Conservation (phyloP, 257 asterid species). For the Orobanche coerulescens region DNA sequence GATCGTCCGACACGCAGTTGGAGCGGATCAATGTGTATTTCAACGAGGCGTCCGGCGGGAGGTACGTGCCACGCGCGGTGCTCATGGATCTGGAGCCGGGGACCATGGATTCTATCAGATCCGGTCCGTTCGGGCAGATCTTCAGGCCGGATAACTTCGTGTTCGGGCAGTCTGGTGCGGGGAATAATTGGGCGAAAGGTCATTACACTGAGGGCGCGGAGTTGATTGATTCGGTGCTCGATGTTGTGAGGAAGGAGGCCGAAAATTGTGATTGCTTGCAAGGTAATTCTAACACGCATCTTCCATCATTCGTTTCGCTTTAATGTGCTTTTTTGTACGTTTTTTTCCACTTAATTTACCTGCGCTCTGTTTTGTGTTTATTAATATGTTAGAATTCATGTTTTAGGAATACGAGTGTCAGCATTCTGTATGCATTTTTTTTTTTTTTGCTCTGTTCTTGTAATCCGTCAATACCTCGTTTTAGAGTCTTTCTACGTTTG, state of each 20-base stretch:
- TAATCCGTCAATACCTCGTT: background rate
- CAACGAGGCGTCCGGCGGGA: slow-evolving; percentile 85
- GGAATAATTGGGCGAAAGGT: slow-evolving; percentile 89
- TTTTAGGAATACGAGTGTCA: background rate
- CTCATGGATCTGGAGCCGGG: slow-evolving; percentile 97
- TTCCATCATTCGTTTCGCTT: background rate
- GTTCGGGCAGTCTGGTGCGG: slow-evolving; percentile 88
- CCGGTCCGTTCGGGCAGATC: slow-evolving; percentile 80
- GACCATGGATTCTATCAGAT: slow-evolving; percentile 87
- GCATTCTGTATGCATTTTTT: background rate
- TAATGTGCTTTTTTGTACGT: background rate
- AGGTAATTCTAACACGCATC: slow-evolving; percentile 33
- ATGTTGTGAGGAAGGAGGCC: slow-evolving; percentile 82
- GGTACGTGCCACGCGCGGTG: slow-evolving; percentile 85
- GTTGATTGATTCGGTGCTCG: slow-evolving; percentile 79
- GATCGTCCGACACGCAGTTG: slow-evolving; percentile 45
- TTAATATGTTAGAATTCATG: background rate
- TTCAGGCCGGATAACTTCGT: slow-evolving; percentile 84
- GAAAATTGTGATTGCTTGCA: slow-evolving; percentile 92
- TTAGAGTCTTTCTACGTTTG: background rate
- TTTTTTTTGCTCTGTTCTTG: background rate
- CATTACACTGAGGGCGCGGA: slow-evolving; percentile 93
- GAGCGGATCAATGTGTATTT: slow-evolving; percentile 77
- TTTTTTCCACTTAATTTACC: background rate
- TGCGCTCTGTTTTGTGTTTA: background rate